phyloP scores from a whole-genome alignment of 208 protist genomes.

The Wallacemonas sp. region DNA sequence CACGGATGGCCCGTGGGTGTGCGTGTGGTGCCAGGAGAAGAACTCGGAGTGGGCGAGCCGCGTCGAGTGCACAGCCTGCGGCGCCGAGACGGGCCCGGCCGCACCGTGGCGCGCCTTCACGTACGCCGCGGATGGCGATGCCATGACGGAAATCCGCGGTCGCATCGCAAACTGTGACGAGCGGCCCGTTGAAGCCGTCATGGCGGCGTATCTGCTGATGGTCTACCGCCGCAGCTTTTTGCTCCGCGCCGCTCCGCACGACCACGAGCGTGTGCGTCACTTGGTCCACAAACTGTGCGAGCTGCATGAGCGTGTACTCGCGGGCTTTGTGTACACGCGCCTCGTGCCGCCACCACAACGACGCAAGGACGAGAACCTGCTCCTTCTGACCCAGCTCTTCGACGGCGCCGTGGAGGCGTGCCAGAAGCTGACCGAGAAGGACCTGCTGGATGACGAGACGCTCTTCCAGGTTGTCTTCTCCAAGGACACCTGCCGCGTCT shows the following conservation, averaged over 20 bases:
- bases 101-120: constrained; percentile 77
- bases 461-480: constrained; percentile 72
- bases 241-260: constrained; percentile 70
- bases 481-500: constrained; percentile 67
- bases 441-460: constrained; percentile 41
- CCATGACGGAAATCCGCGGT: constrained; percentile 68
- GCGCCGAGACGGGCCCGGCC: constrained; percentile 72
- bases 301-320: constrained; percentile 80
- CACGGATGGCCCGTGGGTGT: constrained; percentile 65
- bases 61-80: constrained; percentile 69
- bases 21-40: constrained; percentile 83
- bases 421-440: constrained; percentile 20
- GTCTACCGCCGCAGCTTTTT: constrained; percentile 80
- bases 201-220: constrained; percentile 79
- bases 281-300: constrained; percentile 57
- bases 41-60: constrained; percentile 72
- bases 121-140: constrained; percentile 55
- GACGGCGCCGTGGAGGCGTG: constrained; percentile 23
- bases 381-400: constrained; percentile 34
- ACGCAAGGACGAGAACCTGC: constrained; percentile 35
- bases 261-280: constrained; percentile 59
- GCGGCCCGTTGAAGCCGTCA: constrained; percentile 69
- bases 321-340: constrained; percentile 78
- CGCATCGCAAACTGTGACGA: constrained; percentile 62
- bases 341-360: constrained; percentile 54